Base-by-base conservation (phyloP, 306 rosid genomes). In the Boehmeria nivea region DNA sequence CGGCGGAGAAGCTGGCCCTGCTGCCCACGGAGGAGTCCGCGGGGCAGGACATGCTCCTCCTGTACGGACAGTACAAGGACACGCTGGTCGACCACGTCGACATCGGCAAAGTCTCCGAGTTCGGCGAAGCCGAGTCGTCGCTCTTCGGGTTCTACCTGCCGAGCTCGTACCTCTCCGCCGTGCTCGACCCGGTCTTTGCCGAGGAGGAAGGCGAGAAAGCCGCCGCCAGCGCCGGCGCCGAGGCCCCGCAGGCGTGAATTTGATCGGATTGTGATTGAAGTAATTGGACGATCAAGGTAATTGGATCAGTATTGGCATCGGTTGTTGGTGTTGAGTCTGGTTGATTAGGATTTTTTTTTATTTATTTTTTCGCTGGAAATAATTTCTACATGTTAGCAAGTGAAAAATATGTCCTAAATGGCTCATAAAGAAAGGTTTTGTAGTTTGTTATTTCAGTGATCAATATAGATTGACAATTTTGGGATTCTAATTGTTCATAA, bases 1-100 rank as follows among this genome's bases (percentile, higher is more conserved):
- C 63, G 0, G 36, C 44, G 10, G 31, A 64, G 54, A 59, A 57
- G 49, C 46, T 57, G n/a, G 25, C 47, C 39, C 37, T 59, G 12
- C 54, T 64, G 34, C 36, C 42, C 24, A 61, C 51, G 11, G 49
- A 33, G 56, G 70, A 50, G 10, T 14, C 54, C 2, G 69, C 43
- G 36, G 54, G 28, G 22, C 54, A 50, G 27, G 54, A 50, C 28
- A 63, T 58, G 0, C 34, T 50, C 17, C 9, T 50, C 9, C 24
- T 46, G 14, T 46, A 46, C 27, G 52, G 52, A 9, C 52, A 46
- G 52, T 18, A 46, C 52, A 10, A 46, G 4, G 4, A 12, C 26
- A 46, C 12, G 12, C 24, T 46, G 4, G 52, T 46, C 25, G 52
- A 22, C 12, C 52, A 46, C 24, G 24, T 46, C 13, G 52, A 46